These are phyloP conservation scores for Colletotrichum acutatum DNA, from an alignment of 2,329 filamentous ascomycete species.

Conservation along the genomic window DNA sequence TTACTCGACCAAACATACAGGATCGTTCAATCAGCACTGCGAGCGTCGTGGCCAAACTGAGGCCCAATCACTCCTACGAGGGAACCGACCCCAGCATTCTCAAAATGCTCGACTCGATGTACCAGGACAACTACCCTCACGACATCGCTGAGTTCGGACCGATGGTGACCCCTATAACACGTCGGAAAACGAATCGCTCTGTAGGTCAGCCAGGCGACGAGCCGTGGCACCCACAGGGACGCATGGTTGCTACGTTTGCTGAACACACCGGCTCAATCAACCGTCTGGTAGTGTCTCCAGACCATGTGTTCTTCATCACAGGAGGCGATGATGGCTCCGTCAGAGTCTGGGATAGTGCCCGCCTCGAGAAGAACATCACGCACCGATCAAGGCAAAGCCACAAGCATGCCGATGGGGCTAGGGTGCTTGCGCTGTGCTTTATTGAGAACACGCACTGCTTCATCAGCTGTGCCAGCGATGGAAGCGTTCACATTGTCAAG, in stretches of 20 bases:
- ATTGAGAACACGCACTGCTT: constrained; percentile 96
- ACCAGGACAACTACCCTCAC: constrained; percentile 75
- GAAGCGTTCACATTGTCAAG: constrained; percentile 89
- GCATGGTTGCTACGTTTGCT: constrained; percentile 86
- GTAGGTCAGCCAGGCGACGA: constrained; percentile 65
- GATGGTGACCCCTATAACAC: constrained; percentile 75
- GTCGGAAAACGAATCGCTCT: constrained; percentile 60
- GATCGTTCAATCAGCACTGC: constrained; percentile 40
- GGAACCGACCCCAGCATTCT: constrained; percentile 79
- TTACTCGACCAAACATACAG: constrained; percentile 46
- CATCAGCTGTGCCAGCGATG: constrained; percentile 88
- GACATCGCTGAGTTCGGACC: constrained; percentile 81
- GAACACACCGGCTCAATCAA: constrained; percentile 89
- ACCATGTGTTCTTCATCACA: constrained; percentile 95
- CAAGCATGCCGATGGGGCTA: constrained; percentile 75
- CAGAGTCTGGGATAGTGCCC: constrained; percentile 91
- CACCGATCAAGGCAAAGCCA: constrained; percentile 90
- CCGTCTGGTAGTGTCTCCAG: constrained; percentile 83
- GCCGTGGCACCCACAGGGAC: constrained; percentile 86
- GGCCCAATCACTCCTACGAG: constrained; percentile 79
- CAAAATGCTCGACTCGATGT: constrained; percentile 85
- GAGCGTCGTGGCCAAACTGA: constrained; percentile 35
- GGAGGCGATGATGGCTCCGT: constrained; percentile 91
- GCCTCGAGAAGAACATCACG: constrained; percentile 90
- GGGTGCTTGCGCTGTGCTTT: constrained; percentile 86